phyloP scores from a whole-genome alignment of 257 asterid species.

The Paulownia fortunei region DNA sequence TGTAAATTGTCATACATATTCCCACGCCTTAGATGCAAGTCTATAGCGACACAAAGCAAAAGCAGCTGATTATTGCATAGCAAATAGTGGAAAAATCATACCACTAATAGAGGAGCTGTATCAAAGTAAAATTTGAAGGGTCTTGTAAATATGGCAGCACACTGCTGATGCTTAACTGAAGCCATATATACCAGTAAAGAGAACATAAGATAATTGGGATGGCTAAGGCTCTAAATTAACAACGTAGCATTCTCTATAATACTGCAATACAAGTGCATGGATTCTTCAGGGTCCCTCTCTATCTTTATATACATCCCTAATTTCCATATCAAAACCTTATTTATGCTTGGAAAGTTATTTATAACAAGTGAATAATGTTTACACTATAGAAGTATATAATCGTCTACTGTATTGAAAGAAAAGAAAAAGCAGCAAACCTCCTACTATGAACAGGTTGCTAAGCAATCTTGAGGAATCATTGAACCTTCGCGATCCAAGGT shows the following conservation, averaged over 20 bases:
- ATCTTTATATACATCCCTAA: constrained; percentile 24
- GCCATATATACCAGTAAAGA: not conserved
- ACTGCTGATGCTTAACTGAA: not conserved
- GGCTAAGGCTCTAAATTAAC: constrained; percentile 2
- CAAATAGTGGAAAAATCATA: not conserved
- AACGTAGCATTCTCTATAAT: constrained; percentile 15
- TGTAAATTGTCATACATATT: not conserved
- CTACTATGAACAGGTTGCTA: constrained; percentile 67
- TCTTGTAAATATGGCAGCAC: not conserved
- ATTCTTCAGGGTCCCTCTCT: constrained; percentile 13
- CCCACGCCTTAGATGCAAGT: not conserved
- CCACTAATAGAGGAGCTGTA: not conserved
- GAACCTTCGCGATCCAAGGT: constrained; percentile 53
- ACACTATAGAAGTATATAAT: constrained; percentile 30
- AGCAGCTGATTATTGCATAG: not conserved
- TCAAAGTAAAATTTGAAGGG: not conserved
- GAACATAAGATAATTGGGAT: not conserved
- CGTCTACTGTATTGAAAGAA: constrained; percentile 11
- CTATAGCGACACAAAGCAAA: not conserved
- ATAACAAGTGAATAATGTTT: constrained; percentile 30
- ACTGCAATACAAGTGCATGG: constrained; percentile 17
- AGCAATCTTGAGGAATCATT: constrained; percentile 61
- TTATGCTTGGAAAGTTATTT: constrained; percentile 9
- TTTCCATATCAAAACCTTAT: constrained; percentile 25
- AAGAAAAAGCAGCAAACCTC: constrained; percentile 29